Conservation (phyloP, 179 eudicot species). For the Pouteria campechiana region DNA sequence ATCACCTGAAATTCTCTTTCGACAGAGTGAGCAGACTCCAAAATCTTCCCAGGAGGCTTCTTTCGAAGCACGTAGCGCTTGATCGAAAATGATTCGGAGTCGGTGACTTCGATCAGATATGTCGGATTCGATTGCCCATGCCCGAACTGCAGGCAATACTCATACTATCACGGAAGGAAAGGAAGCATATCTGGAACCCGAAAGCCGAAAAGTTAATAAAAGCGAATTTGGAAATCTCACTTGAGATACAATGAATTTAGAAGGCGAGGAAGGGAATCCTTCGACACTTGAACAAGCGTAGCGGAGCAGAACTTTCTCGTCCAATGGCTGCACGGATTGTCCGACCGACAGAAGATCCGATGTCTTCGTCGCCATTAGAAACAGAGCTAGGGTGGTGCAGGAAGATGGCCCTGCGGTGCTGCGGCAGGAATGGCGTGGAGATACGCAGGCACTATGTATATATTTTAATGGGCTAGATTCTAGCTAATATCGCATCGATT, state of each 20-base stretch:
- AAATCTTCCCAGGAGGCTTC: conserved; percentile 81
- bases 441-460: no score
- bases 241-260: conserved; percentile 52
- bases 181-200: background rate
- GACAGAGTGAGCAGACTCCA: conserved; percentile 91
- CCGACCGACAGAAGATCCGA: conserved; percentile 28
- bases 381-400: no score
- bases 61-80: conserved; percentile 76
- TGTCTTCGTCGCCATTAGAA: conserved; percentile 27
- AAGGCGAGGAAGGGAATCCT: conserved; percentile 58
- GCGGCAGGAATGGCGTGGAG: no score
- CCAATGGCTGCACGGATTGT: conserved; percentile 30
- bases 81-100: conserved; percentile 22
- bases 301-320: conserved; percentile 37
- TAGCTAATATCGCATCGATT: no score
- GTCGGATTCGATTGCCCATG: conserved; percentile 98
- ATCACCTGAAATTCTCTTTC: conserved; percentile 93
- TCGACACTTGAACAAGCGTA: conserved; percentile 46
- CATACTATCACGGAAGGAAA: background rate
- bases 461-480: no score
- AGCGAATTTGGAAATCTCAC: conserved; percentile 9
- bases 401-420: no score
- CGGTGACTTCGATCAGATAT: conserved; percentile 56
- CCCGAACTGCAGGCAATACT: conserved; percentile 86
- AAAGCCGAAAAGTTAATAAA: background rate